Evolutionary conservation across 192 early-diverging fungal genomes (phyloP), one percentile per base, ranked within the genome.

Genomic region (Linnemannia schmuckeri): DNA sequence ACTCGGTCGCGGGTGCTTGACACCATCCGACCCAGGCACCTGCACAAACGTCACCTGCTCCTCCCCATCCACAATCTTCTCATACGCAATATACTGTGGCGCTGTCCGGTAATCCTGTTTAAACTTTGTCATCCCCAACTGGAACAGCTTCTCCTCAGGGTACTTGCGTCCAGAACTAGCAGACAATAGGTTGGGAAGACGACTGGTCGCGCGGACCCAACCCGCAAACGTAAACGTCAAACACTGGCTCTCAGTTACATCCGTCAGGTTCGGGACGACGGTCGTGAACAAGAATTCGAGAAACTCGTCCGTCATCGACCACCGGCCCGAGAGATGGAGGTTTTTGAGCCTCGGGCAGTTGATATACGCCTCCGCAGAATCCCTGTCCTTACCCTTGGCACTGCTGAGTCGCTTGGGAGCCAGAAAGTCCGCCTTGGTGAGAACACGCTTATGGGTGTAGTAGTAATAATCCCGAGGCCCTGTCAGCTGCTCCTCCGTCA

Each of bases 171-270:
- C 52, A 35, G 69, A 71, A 15, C 12, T 33, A 9, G 69, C 66
- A 15, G 17, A 17, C 37, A 54, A 6, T 5, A 78, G 69, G 12
- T 33, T 20, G 6, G 42, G 9, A 35, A 71, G 69, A 13, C 49
- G 77, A 70, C 47, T 54, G 37, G 49, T 55, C 2, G 69, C 49
- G 1, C 69, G 44, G 22, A 78, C 9, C 77, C 77, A 78, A 4
- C 77, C 77, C 4, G 40, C 27, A 40, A 63, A 40, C 24, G 66
- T 52, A 52, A 46, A 78, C 20, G 69, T 70, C 18, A 71, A 24
- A 63, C 77, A 78, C 47, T 78, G 77, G 17, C 47, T 44, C 77
- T 71, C 69, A 18, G 15, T 52, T 18, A 78, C 33, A 17, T 42
- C 47, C 1, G 15, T 52, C 20, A 78, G 17, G 35, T 78, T 70